These are phyloP conservation scores for Yarrowia phangngaensis DNA, from an alignment of 805 yeast species.

Conservation along the genomic window DNA sequence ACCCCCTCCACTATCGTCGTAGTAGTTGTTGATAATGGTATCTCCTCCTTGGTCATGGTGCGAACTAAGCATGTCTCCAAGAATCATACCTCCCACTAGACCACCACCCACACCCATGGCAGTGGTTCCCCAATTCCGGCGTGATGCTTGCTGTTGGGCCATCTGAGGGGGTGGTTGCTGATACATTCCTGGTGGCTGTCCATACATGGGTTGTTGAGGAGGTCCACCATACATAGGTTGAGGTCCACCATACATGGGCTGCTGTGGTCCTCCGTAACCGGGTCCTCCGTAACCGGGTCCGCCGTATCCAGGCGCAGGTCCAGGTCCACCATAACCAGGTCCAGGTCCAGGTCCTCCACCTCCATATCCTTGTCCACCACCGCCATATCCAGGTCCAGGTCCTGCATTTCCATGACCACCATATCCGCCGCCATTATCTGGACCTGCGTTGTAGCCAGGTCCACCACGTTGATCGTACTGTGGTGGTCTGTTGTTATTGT, in stretches of 20 bases:
- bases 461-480: constrained; percentile 37
- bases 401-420: too few relatives aligned
- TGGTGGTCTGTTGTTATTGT: constrained; percentile 32
- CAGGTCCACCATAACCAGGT: constrained; percentile 33
- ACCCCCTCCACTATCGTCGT: constrained; percentile 33
- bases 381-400: constrained; percentile 21
- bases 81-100: constrained; percentile 56
- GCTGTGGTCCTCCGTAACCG: constrained; percentile 26
- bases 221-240: constrained; percentile 37
- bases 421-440: background rate
- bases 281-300: constrained; percentile 16
- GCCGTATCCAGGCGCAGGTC: constrained; percentile 30
- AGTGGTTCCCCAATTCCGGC: constrained; percentile 42
- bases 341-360: constrained; percentile 27
- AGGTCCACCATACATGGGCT: constrained; percentile 32
- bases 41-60: constrained; percentile 38
- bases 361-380: constrained; percentile 7
- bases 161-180: constrained; percentile 38
- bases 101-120: constrained; percentile 55
- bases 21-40: constrained; percentile 42
- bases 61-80: constrained; percentile 51
- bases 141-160: constrained; percentile 39
- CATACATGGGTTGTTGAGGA: constrained; percentile 33
- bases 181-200: constrained; percentile 16
- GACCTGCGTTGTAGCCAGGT: constrained; percentile 37